Evolutionary conservation across 2,329 filamentous ascomycete species (phyloP).

Genomic region (Phyllosticta ampelicida): DNA sequence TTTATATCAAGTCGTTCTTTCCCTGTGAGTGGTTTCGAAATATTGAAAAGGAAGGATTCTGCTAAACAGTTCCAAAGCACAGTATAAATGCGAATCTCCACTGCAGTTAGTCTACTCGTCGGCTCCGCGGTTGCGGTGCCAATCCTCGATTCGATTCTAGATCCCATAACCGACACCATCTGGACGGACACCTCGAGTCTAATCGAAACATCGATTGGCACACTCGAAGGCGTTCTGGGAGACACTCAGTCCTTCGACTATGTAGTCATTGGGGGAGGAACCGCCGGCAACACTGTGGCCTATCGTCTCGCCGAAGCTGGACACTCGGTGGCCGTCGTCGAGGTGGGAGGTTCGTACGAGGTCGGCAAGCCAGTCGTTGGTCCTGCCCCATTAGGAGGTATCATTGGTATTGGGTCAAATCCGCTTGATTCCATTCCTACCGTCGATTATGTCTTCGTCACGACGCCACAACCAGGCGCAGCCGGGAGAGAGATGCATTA

Average conservation of each 20-base stretch:
- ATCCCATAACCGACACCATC: neutral
- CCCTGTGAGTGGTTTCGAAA: neutral
- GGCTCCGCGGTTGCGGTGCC: neutral
- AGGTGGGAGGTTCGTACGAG: constrained; percentile 23
- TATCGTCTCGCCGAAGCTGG: constrained; percentile 14
- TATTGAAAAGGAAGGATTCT: neutral
- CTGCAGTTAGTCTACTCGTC: neutral
- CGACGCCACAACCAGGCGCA: constrained; percentile 17
- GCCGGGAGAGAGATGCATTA: constrained; percentile 17
- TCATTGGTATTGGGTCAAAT: constrained; percentile 15
- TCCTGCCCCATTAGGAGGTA: constrained; percentile 16
- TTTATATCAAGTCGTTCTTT: neutral
- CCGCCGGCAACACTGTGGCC: constrained; percentile 17
- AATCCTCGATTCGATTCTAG: neutral
- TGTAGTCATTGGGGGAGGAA: constrained; percentile 20
- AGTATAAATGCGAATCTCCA: neutral
- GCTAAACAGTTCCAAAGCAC: neutral
- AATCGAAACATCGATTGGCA: neutral
- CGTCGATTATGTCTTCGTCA: constrained; percentile 23
- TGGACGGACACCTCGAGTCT: neutral
- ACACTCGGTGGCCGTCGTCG: constrained; percentile 20
- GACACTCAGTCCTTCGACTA: constrained; percentile 2
- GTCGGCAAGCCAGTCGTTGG: constrained; percentile 17
- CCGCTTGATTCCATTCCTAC: constrained; percentile 16
- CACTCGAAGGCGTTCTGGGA: neutral